A percentile compares a stretch with the other conserved stretches of the same genome.
Conservation (phyloP, 768 basidiomycete species). For the Termitomyces sp. region DNA sequence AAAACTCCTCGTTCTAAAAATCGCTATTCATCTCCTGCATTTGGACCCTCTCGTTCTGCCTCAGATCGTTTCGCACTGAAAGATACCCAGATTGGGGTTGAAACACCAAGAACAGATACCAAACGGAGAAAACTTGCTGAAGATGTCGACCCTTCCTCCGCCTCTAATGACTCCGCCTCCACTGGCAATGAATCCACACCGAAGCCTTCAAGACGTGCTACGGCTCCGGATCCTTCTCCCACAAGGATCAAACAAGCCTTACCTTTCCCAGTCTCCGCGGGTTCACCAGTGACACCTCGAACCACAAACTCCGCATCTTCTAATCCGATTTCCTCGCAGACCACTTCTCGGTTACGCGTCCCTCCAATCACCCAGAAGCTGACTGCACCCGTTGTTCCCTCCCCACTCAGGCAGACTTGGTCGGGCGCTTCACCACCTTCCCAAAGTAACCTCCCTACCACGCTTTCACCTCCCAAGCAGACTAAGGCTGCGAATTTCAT, state of each 20-base stretch:
- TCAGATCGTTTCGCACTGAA: constrained; percentile 31
- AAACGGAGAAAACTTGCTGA: constrained; percentile 61
- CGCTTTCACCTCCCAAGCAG: constrained; percentile 33
- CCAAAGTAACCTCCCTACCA: constrained; percentile 23
- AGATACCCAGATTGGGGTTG: constrained; percentile 28
- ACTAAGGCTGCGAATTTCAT: constrained; percentile 68
- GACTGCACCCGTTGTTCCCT: constrained; percentile 62
- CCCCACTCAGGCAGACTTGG: constrained; percentile 76
- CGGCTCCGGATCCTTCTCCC: constrained; percentile 30
- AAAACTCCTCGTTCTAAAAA: constrained; percentile 46
- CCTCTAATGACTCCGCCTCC: constrained; percentile 18
- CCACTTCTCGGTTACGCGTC: constrained; percentile 35
- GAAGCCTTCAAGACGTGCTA: constrained; percentile 22
- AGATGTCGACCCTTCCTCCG: constrained; percentile 28
- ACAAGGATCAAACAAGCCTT: constrained; percentile 22
- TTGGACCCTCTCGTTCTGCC: constrained; percentile 48
- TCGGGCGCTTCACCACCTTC: constrained; percentile 36
- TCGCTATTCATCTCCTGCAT: constrained; percentile 70
- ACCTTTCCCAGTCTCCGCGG: constrained; percentile 29
- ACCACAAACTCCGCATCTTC: constrained; percentile 15
- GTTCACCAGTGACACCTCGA: constrained; percentile 22
- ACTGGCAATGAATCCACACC: constrained; percentile 11
- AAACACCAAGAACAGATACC: constrained; percentile 37
- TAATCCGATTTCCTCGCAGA: constrained; percentile 15
- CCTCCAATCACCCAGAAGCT: constrained; percentile 37